Percentiles rank a stretch among this genome's conserved stretches.
Conservation (phyloP, 441 rosid genomes). For the Adansonia gregorii region DNA sequence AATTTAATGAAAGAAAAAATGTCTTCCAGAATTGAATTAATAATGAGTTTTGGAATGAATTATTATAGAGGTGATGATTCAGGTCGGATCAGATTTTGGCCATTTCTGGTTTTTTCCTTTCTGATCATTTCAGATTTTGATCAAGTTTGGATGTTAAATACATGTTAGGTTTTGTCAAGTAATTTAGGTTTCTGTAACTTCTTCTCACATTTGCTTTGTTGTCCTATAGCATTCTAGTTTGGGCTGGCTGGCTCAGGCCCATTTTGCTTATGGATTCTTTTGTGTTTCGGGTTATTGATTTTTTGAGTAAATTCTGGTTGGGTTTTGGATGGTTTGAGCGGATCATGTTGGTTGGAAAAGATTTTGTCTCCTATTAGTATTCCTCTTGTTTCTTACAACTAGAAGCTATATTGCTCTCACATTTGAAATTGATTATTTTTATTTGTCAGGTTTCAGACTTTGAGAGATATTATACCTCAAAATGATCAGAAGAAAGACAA, state of each 20-base stretch:
- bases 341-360: not conserved
- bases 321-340: not conserved
- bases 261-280: not conserved
- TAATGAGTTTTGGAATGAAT: not conserved
- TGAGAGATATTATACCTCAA: constrained; percentile 64
- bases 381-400: not conserved
- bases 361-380: not conserved
- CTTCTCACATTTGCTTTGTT: not conserved
- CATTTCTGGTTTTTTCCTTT: not conserved
- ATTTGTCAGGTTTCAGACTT: constrained; percentile 56
- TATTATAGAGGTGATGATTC: not conserved
- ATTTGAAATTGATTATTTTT: constrained; percentile 21
- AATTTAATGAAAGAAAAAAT: not conserved
- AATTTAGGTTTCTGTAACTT: not conserved
- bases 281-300: not conserved
- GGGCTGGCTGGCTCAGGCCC: not conserved
- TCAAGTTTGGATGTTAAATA: not conserved
- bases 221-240: not conserved
- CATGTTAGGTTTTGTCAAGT: not conserved
- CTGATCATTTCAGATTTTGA: not conserved
- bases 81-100: not conserved
- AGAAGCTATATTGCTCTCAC: not conserved
- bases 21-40: not conserved
- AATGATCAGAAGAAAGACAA: constrained; percentile 69
- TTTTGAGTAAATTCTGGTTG: not conserved